These are phyloP conservation scores for Theobroma cacao DNA, from an alignment of 345 rosid genomes.

Conservation along the genomic window DNA sequence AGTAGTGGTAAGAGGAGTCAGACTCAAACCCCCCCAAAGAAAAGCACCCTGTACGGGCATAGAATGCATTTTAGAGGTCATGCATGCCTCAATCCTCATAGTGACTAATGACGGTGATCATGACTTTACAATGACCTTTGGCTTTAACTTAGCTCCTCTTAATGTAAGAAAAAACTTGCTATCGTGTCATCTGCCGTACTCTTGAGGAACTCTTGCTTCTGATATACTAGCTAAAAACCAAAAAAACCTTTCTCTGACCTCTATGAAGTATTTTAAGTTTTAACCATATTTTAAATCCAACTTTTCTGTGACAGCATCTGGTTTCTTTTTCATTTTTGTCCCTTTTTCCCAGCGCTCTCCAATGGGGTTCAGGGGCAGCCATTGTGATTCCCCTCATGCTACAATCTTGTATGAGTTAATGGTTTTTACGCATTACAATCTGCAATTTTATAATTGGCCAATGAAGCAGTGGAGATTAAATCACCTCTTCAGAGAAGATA, in stretches of 20 bases:
- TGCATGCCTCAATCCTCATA: neutral
- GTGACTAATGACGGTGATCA: neutral
- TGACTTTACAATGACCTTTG: neutral
- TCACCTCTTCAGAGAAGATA: neutral
- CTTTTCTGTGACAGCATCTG: neutral
- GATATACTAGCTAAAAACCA: neutral
- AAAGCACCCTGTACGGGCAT: neutral
- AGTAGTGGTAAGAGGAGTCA: neutral
- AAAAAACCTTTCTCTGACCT: neutral
- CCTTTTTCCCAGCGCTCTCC: neutral
- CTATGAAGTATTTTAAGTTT: neutral
- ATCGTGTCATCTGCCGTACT: neutral
- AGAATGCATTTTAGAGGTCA: neutral
- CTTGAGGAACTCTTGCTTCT: neutral
- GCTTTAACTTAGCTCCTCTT: neutral
- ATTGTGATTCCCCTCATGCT: neutral
- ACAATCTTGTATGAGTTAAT: neutral
- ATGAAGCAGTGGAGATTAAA: neutral
- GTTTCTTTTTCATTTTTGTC: neutral
- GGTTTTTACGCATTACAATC: neutral
- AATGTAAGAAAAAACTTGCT: neutral
- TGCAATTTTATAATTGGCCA: neutral
- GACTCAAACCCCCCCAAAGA: neutral
- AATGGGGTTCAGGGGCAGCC: neutral
- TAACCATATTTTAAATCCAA: neutral